Evolutionary conservation across 176 grass and related monocot genomes (phyloP).

Genomic region (Themeda triandra): DNA sequence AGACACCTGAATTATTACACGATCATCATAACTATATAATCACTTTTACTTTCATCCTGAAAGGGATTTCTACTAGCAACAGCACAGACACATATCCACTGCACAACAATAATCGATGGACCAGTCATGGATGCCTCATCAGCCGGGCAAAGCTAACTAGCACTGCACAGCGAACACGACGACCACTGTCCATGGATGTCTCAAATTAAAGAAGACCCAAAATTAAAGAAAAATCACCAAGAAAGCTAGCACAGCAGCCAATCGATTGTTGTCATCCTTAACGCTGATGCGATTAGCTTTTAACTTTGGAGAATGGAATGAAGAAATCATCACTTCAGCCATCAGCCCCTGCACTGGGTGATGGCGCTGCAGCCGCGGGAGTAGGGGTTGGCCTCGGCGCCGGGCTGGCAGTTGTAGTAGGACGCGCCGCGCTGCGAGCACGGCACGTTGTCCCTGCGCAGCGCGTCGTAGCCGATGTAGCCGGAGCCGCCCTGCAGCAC

Average conservation of each 20-base stretch:
- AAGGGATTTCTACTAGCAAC: neutral
- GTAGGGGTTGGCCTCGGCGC: constrained; percentile 68
- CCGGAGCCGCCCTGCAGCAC: constrained; percentile 41
- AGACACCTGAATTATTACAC: neutral
- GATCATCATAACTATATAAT: neutral
- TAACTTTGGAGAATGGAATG: neutral
- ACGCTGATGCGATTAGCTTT: neutral
- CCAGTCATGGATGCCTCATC: neutral
- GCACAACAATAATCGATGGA: neutral
- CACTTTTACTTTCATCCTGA: neutral
- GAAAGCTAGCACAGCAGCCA: neutral
- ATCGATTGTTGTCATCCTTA: neutral
- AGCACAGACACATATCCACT: constrained; percentile 2
- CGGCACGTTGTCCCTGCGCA: constrained; percentile 52
- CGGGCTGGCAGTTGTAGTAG: constrained; percentile 93
- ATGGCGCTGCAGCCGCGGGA: constrained; percentile 62
- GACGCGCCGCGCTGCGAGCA: constrained; percentile 76
- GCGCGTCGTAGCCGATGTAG: constrained; percentile 84
- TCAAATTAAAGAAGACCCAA: neutral
- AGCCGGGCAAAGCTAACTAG: too few relatives aligned
- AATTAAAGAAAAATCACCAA: neutral
- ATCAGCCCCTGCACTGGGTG: constrained; percentile 57
- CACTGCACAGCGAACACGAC: neutral
- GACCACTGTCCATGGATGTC: neutral
- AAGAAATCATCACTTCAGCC: neutral